Evolutionary conservation across 768 basidiomycete genomes (phyloP), one percentile per base, ranked within the genome.

Genomic region (Macrolepiota dolichaula): DNA sequence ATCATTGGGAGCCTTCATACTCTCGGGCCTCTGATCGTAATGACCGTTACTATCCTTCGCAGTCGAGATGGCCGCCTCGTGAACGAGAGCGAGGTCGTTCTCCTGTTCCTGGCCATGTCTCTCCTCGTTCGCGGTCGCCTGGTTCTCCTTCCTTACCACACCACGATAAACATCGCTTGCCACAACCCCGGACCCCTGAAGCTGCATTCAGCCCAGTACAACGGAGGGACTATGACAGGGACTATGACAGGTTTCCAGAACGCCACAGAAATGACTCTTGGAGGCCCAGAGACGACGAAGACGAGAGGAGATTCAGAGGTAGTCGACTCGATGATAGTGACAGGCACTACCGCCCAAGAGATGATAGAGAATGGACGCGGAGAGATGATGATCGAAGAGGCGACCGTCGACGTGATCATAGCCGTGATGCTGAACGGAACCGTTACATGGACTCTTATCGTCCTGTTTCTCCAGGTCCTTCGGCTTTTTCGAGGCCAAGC

Each of bases 201-300:
- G 56, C 71, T 0, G 62, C 60, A 51, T 79, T 78, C 63, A 81
- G 77, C 13, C 80, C 82, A 0, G 70, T 72, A 12, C 73, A 72
- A 44, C 72, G 76, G 47, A 71, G 74, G 59, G 71, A 67, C 55
- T 61, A 71, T 13, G 76, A 68, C 44, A 65, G 71, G 59, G 71
- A 67, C 55, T 61, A 71, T 13, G 76, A 68, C 49, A 65, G 71
- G 59, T 50, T 63, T 47, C 71, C 75, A 50, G 75, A 78, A 46
- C 65, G 68, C 13, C 59, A 62, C 9, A 37, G 62, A 47, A 62
- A 55, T 27, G 57, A 59, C 44, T 40, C 38, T n/a, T 49, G 63
- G 49, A 67, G 79, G 64, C 70, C 73, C 49, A 66, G 70, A 51
- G 71, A 65, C 36, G 65, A 59, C 61, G 74, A 73, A 47, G 65